Evolutionary conservation across 495 filamentous ascomycete genomes (phyloP).

Genomic region (Trichoderma erinaceum): DNA sequence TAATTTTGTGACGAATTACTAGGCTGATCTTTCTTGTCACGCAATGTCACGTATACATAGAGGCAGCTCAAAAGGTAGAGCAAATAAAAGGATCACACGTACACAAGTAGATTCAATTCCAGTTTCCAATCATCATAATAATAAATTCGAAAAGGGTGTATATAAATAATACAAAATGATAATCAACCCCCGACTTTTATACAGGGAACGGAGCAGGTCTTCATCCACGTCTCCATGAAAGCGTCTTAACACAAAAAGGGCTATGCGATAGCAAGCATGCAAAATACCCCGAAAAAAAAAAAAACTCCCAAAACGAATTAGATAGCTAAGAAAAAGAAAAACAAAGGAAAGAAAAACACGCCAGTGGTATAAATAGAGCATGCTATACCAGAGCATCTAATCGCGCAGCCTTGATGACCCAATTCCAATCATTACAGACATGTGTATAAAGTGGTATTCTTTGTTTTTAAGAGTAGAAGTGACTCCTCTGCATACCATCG

Average conservation of each 20-base stretch:
- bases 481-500: conserved; percentile 16
- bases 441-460: background rate
- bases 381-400: conserved; percentile 10
- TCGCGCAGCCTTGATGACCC: background rate
- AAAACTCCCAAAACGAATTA: background rate
- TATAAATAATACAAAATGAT: background rate
- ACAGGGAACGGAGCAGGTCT: background rate
- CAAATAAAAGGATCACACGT: background rate
- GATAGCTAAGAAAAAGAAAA: background rate
- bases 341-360: background rate
- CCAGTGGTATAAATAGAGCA: background rate
- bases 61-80: too few species aligned
- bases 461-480: conserved; percentile 14
- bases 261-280: background rate
- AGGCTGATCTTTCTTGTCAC: background rate
- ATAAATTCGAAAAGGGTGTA: background rate
- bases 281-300: background rate
- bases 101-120: background rate
- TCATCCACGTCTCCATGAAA: background rate
- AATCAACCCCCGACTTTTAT: background rate
- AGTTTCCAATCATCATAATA: background rate
- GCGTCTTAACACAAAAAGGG: background rate
- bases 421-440: background rate
- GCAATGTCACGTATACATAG: background rate
- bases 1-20: too few species aligned